Base-by-base conservation (phyloP, 805 yeast genomes). In the Babjeviella inositovora region DNA sequence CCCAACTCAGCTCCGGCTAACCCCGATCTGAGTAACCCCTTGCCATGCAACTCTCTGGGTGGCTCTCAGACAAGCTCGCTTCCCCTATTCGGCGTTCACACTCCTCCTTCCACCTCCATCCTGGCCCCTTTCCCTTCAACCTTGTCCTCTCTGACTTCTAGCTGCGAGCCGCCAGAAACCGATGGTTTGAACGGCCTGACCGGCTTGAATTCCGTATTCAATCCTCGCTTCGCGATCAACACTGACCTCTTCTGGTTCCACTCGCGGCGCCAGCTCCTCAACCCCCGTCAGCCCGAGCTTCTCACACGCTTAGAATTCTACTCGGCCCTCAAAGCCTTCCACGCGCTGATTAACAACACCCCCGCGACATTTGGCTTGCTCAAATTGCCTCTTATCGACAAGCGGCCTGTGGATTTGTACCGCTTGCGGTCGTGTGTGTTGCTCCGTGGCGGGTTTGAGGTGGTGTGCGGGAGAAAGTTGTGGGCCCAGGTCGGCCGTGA, bases 401-500 rank as follows among this genome's bases (percentile, higher is more conserved):
- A 68, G 32, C 49, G 76, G 25, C 62, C 71, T 2, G 41, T 79
- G 19, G 85, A 79, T 44, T 47, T 79, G 17, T 77, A 57, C 41
- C 53, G 65, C 19, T 44, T 79, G 18, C 59, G 64, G 33, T 50
- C 60, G 18, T 55, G 67, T 8, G 90, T 80, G 2, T 50, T 59
- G 11, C 39, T 62, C 10, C 52, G 75, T 29, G 90, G 90, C 11
- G 92, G 92, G 0, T 70, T 57, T 38, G 53, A 56, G 7, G 54
- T 46, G 7, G 84, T 80, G n/a, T 63, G 75, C 21, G 44, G 58
- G 26, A 62, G 61, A 26, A 75, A 76, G 36, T 52, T 67, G 21
- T 81, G 93, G 94, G 82, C 82, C 1, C 82, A 76, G 37, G 62
- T 81, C 7, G 87, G 87, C 8, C 55, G 84, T 25, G 93, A 79